phyloP scores from a whole-genome alignment of 2,329 filamentous ascomycete species.

The Fusarium stilboides region DNA sequence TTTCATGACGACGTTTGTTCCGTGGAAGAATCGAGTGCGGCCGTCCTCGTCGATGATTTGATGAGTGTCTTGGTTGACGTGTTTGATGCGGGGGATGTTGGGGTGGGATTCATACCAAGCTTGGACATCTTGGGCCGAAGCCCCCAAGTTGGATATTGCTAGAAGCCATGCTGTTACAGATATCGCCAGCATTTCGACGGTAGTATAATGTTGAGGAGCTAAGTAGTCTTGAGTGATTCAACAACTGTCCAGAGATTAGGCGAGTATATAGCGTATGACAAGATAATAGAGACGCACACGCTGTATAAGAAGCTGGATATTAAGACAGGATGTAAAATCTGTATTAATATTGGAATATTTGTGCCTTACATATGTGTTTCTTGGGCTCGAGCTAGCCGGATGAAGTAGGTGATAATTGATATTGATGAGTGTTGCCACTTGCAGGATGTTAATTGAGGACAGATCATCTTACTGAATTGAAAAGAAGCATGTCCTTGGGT shows the following conservation, averaged over 20 bases:
- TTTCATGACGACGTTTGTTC: not conserved
- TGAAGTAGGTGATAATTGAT: not conserved
- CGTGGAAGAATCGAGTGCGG: not conserved
- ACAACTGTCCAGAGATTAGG: no score
- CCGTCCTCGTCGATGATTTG: constrained; percentile 1
- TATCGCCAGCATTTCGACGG: not conserved
- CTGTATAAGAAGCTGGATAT: no score
- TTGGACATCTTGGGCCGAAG: not conserved
- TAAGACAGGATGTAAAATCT: no score
- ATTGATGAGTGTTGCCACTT: not conserved
- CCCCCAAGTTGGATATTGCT: fast-evolving
- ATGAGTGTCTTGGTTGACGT: constrained; percentile 2
- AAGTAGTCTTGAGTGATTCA: no score
- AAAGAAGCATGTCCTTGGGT: no score
- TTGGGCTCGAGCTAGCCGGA: not conserved
- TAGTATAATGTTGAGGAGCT: not conserved
- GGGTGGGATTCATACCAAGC: not conserved
- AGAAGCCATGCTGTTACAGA: not conserved
- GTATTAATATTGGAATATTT: no score
- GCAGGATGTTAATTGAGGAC: not conserved
- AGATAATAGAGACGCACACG: no score
- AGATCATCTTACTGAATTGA: no score
- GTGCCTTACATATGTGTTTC: not conserved
- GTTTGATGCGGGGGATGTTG: not conserved
- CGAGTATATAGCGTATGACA: no score